These are phyloP conservation scores for Heliamphora exappendiculata DNA, from an alignment of 148 eudicot species.

Conservation along the genomic window DNA sequence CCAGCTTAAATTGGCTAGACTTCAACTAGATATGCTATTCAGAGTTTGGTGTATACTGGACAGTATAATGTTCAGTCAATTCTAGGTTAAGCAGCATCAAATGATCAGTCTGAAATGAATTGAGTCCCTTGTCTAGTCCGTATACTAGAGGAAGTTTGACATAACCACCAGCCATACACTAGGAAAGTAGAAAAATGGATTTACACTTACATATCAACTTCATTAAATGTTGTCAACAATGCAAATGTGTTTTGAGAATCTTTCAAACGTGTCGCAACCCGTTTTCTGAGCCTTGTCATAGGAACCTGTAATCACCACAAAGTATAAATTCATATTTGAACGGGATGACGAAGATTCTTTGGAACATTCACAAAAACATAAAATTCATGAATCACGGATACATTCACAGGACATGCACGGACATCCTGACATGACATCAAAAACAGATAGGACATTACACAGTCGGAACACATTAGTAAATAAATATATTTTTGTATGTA, in stretches of 20 bases:
- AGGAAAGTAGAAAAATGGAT: background rate
- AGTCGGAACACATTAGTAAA: no score
- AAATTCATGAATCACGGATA: no score
- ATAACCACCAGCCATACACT: background rate
- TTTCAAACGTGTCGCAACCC: slow-evolving; percentile 90
- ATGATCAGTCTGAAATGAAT: background rate
- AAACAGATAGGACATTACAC: no score
- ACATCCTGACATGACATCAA: no score
- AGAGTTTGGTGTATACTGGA: background rate
- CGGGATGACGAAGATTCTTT: background rate
- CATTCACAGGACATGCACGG: no score
- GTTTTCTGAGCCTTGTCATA: slow-evolving; percentile 92
- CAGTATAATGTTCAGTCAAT: background rate
- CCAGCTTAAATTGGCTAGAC: background rate
- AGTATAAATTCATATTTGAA: background rate
- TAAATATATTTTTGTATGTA: no score
- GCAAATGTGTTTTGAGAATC: slow-evolving; percentile 98
- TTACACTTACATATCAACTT: slow-evolving; percentile 80
- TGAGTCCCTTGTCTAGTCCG: background rate
- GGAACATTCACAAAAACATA: background rate
- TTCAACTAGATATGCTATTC: background rate
- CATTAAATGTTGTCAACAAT: slow-evolving; percentile 87
- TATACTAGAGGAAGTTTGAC: background rate
- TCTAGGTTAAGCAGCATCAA: background rate
- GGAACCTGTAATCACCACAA: slow-evolving; percentile 55